These are phyloP conservation scores for Trypanosoma melophagium DNA, from an alignment of 208 protist species.

Conservation along the genomic window DNA sequence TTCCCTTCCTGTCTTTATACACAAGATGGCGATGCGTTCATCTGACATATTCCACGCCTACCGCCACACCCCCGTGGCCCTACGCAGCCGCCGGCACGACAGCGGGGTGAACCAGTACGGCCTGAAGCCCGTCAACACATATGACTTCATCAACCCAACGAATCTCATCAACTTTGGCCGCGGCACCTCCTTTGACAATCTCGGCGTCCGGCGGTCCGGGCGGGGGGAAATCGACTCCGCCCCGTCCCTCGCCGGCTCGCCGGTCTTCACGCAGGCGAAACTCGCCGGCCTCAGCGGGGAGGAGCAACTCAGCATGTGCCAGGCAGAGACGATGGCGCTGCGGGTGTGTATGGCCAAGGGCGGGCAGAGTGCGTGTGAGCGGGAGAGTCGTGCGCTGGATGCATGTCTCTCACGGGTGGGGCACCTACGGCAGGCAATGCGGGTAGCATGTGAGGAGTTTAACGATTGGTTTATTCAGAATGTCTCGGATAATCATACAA, in stretches of 20 bases:
- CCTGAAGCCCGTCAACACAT: conserved; percentile 71
- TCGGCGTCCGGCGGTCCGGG: conserved; percentile 75
- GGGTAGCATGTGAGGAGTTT: conserved; percentile 64
- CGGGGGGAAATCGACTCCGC: conserved; percentile 82
- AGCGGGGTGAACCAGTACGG: conserved; percentile 90
- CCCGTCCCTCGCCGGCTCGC: conserved; percentile 72
- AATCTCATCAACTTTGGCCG: conserved; percentile 89
- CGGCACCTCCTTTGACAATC: conserved; percentile 84
- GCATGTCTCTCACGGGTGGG: conserved; percentile 76
- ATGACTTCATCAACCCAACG: conserved; percentile 88
- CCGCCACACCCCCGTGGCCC: conserved; percentile 58
- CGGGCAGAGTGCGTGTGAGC: conserved; percentile 68
- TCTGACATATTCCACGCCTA: conserved; percentile 75
- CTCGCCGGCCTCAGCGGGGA: conserved; percentile 80
- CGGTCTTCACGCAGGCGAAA: conserved; percentile 80
- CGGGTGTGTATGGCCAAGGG: conserved; percentile 87
- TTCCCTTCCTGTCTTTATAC: neutral
- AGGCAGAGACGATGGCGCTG: conserved; percentile 82
- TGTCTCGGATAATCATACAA: conserved; percentile 90
- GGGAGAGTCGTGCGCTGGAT: conserved; percentile 71
- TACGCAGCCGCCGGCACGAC: conserved; percentile 60
- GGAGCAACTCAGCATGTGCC: conserved; percentile 79
- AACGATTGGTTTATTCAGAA: conserved; percentile 91
- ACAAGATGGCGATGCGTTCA: conserved; percentile 43
- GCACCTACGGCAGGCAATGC: conserved; percentile 75